Conservation (phyloP, 2,329 filamentous ascomycete genomes). For the Botrytis medusae region DNA sequence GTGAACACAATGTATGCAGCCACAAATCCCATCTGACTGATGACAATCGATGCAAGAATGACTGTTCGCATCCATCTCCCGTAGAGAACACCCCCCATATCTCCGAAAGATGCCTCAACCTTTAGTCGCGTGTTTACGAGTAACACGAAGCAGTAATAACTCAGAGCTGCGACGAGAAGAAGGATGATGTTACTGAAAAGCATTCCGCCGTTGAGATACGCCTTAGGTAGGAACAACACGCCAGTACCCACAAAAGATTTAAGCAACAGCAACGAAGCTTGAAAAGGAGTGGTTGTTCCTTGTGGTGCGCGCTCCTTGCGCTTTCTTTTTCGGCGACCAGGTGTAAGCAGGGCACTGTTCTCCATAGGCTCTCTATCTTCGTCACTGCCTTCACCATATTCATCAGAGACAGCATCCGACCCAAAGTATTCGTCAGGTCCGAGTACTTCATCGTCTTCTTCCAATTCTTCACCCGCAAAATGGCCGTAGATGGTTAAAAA, state of each 20-base stretch:
- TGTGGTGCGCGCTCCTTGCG: conserved; percentile 72
- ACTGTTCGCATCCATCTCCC: conserved; percentile 85
- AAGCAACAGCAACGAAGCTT: conserved; percentile 80
- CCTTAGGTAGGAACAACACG: conserved; percentile 87
- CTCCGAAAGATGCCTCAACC: conserved; percentile 93
- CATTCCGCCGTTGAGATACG: conserved; percentile 96
- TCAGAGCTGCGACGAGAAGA: conserved; percentile 79
- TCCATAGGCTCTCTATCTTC: conserved; percentile 81
- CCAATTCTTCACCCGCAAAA: conserved; percentile 94
- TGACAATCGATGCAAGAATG: conserved; percentile 88
- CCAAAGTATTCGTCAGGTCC: conserved; percentile 89
- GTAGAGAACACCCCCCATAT: conserved; percentile 90
- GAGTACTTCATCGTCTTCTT: conserved; percentile 91
- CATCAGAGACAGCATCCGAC: conserved; percentile 66
- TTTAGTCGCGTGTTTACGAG: conserved; percentile 82
- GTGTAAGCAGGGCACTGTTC: conserved; percentile 77
- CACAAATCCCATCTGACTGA: conserved; percentile 94
- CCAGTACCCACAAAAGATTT: conserved; percentile 98
- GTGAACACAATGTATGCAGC: conserved; percentile 97
- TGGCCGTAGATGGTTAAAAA: conserved; percentile 95
- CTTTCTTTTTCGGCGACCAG: conserved; percentile 70
- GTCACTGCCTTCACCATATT: conserved; percentile 55
- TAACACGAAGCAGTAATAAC: conserved; percentile 97
- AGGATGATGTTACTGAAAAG: conserved; percentile 91
- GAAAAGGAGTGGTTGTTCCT: conserved; percentile 75